Evolutionary conservation across 2,329 filamentous ascomycete genomes (phyloP), one percentile per base, ranked within the genome.

Genomic region (Seiridium cupressi): DNA sequence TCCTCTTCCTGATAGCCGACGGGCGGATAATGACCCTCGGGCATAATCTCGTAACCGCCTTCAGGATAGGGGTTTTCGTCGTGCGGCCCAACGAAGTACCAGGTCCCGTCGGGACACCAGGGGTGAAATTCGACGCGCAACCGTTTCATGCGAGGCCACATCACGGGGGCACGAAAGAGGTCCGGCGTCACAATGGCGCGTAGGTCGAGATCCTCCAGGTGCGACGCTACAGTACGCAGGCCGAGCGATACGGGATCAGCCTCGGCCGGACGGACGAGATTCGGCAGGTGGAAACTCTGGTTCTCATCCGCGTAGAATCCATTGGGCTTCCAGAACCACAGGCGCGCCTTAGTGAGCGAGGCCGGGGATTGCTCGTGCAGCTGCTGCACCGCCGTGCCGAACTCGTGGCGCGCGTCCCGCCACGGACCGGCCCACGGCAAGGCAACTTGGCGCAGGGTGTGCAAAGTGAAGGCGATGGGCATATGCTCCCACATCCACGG

Each of bases 401-500:
- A 65, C 59, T 63, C 64, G 55, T 47, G 56, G 55, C 64, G 63
- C 38, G 57, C 62, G 57, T 66, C 63, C 18, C 63, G 62, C 59
- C 62, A 64, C 48, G 63, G 63, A 31, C 64, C 64, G 58, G 61
- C 65, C 65, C 62, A 65, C 35, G 59, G 49, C 26, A 46, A 61
- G 47, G 60, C 34, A 51, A 61, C 57, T 60, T 55, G 58, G 54
- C 62, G 61, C 40, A 65, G 11, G 36, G 60, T 55, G 18, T 51
- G 62, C 4, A 55, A 56, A 46, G 48, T 57, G 38, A 59, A 65
- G 38, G 65, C 61, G 44, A 62, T 51, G 26, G 64, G 65, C 44
- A 63, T 31, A 54, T 55, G 60, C 62, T 64, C 65, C 62, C 62
- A 66, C 47, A 66, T 44, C 63, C 64, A 66, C 26, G 64, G 63